Evolutionary conservation across 192 early-diverging fungal genomes (phyloP), one percentile per base, ranked within the genome.

Genomic region (Coemansia aciculifera): DNA sequence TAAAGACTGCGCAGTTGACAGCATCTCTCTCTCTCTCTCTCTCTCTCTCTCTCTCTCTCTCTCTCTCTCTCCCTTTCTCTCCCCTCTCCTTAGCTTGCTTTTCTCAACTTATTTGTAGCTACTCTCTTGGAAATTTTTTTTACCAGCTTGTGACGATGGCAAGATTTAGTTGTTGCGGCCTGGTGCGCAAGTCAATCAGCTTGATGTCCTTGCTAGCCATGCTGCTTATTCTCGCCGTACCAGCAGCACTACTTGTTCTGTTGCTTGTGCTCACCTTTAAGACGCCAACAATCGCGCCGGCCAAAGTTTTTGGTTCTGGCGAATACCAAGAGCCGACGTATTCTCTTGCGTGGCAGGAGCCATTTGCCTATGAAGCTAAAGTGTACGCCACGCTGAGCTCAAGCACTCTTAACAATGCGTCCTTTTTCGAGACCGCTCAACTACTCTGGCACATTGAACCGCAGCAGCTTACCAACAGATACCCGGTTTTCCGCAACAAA

Each of bases 351-450:
- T 56, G 54, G 54, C 54, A 56, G 54, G 54, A 56, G 54, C 54
- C 54, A 56, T 56, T 56, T 31, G 54, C 29, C 31, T 67, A 67
- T n/a, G 54, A 67, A 15, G 52, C 56, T 11, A 67, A 67, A n/a
- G 66, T 67, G 31, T 67, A 67, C 10, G 39, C 66, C 24, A 44
- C 66, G 66, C 29, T 31, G 27, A 7, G 31, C 15, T 39, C 37
- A 42, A 43, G 8, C 27, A n/a, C 15, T 27, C 17, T 21, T 52
- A 60, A 60, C 37, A 11, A 34, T 4, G 40, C n/a, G 17, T 27
- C 40, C 19, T 67, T 67, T 17, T 67, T 67, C 38, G 42, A 59
- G 9, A 44, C 38, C 23, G 66, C 66, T n/a, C 52, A 67, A n/a
- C 54, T 59, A 24, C 39, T 67, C 15, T 67, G 66, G 66, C 54